Evolutionary conservation across 176 grass and related monocot species (phyloP).

Genomic region (Oryza longistaminata): DNA sequence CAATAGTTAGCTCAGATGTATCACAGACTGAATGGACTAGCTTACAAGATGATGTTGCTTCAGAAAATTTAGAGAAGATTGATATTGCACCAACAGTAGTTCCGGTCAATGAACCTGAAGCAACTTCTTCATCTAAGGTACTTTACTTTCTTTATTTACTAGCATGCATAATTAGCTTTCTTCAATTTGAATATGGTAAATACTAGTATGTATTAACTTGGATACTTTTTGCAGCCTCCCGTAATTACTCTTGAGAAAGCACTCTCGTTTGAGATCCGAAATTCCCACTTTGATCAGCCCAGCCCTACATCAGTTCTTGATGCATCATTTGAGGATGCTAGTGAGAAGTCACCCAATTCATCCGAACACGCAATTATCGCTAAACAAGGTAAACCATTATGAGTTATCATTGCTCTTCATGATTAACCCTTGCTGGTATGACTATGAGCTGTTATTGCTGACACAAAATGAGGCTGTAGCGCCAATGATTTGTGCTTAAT

Average conservation of each 20-base stretch:
- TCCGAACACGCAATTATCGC: conserved; percentile 38
- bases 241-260: conserved; percentile 45
- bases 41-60: conserved; percentile 23
- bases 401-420: conserved; percentile 10
- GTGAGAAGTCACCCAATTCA: conserved; percentile 52
- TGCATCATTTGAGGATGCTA: conserved; percentile 65
- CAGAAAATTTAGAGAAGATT: conserved; percentile 29
- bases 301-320: conserved; percentile 98
- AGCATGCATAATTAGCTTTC: conserved; percentile 14
- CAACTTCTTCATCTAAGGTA: conserved; percentile 40
- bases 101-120: conserved; percentile 36
- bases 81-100: conserved; percentile 22
- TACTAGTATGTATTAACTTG: conserved; percentile 7
- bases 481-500: conserved; percentile 27
- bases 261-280: conserved; percentile 47
- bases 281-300: conserved; percentile 64
- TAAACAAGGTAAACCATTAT: conserved; percentile 59
- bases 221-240: conserved; percentile 39
- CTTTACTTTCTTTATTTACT: conserved; percentile 4
- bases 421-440: conserved; percentile 25
- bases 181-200: background rate
- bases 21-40: conserved; percentile 8
- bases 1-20: conserved; percentile 15
- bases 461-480: conserved; percentile 22
- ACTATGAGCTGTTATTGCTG: conserved; percentile 15